Evolutionary conservation across 1,284 basidiomycete genomes (phyloP), one percentile per base, ranked within the genome.

Genomic region (Ceratobasidium sp.): DNA sequence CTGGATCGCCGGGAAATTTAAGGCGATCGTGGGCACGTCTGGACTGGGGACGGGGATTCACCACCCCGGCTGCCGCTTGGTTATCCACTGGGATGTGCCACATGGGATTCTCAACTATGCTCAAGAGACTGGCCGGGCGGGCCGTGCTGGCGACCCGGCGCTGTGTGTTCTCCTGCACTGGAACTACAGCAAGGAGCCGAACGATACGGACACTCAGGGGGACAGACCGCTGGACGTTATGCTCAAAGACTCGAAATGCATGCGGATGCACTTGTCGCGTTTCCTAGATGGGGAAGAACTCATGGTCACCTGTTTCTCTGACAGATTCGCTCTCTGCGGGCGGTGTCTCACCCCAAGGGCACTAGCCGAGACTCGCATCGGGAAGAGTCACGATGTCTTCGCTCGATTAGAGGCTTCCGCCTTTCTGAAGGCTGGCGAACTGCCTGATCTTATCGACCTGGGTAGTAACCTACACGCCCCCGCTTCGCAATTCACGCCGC

Each of bases 51-150:
- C 59, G 9, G 59, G 59, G 5, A 36, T 61, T 1, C 38, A 61
- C 14, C 38, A 61, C 7, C 18, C 21, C 5, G 23, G 18, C 2
- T 61, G 59, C 18, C 4, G 7, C 5, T 8, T 25, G 21, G 59
- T 61, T 7, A 25, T 61, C 23, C 59, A 61, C 38, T 44, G 23
- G 6, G 21, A 16, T 8, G 18, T 44, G 1, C 59, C 59, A 2
- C 23, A 44, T 8, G 59, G 59, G 2, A 23, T 61, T 7, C 36
- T 61, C 21, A 7, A 2, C 9, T 61, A 44, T 16, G 23, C 23
- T 3, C 59, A 61, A 23, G 59, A 61, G 42, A 61, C 42, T 14
- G 59, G 59, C 12, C 18, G 59, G 18, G 59, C 59, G 4, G 59
- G 59, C 12, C 12, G 59, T 7, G 21, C 11, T 14, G 59, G 59